Evolutionary conservation across 202 grass and related monocot species (phyloP), one percentile per base, ranked within the genome.

Genomic region (Setaria italica): DNA sequence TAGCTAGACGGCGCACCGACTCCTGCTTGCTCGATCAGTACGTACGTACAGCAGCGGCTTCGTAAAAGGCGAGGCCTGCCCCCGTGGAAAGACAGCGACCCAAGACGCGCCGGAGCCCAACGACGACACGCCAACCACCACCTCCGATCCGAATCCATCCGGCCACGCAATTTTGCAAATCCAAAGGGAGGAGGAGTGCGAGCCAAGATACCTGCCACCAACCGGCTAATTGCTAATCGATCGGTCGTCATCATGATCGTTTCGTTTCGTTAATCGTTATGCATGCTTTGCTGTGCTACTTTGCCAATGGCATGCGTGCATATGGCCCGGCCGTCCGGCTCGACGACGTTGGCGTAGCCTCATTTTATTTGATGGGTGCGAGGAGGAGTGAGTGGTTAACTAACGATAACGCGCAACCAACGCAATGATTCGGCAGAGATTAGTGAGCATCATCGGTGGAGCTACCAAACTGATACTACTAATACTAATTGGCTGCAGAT

Each of bases 321-420:
- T 41, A 20, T 65, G 77, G 46, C 11, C 46, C 59, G 25, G 42
- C 10, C 25, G 37, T 39, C 5, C 37, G 37, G 4, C 42, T 46
- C 41, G 9, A 41, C 46, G 45, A 16, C 46, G 46, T 30, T 25
- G 41, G 41, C 9, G 0, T 10, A 4, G 4, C 13, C 43, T 66
- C 64, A 69, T 81, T 69, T 30, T 64, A 81, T 81, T 69, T 30
- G 79, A 81, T 30, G 6, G 20, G 79, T 3, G 17, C 4, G 79
- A 81, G 8, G 64, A 49, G 0, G 49, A 81, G 79, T 69, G 49
- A 81, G 79, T 69, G 79, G 49, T 81, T 81, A 81, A 81, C 64
- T 20, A 69, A 55, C 64, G 12, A 43, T 16, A 50, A 50, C 7
- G 19, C 42, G 34, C 64, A 81, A 81, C 62, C 35, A 68, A 68